A percentile compares a stretch with the other conserved stretches of the same genome.
Conservation (phyloP, 148 eudicot species). For the Cornus kousa region DNA sequence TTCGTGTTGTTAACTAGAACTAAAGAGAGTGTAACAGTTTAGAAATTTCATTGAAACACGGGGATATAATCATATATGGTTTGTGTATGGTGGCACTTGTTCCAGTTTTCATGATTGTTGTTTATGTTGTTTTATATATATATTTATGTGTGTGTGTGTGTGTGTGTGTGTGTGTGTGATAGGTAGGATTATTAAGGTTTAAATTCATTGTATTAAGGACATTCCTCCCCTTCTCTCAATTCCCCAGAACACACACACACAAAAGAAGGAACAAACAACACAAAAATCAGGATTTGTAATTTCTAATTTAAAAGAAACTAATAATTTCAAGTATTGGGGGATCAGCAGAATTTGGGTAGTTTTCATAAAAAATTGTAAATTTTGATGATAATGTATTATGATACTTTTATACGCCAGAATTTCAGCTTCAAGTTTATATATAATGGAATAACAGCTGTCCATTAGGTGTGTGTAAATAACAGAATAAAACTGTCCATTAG, state of each 20-base stretch:
- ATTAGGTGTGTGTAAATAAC: neutral
- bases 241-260: neutral
- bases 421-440: neutral
- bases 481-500: neutral
- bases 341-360: neutral
- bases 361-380: neutral
- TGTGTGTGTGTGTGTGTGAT: too few relatives aligned
- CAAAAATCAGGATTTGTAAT: neutral
- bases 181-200: too few relatives aligned
- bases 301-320: neutral
- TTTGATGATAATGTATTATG: neutral
- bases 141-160: too few relatives aligned
- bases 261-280: neutral
- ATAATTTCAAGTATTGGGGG: neutral
- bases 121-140: too few relatives aligned
- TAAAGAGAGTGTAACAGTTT: too few relatives aligned
- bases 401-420: neutral
- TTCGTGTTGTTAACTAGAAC: too few relatives aligned
- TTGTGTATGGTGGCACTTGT: too few relatives aligned
- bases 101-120: too few relatives aligned
- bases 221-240: neutral
- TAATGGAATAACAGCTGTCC: neutral
- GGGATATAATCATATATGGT: too few relatives aligned
- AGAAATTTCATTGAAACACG: too few relatives aligned
- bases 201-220: neutral